Percentiles rank a stretch among this genome's conserved stretches.
phyloP scores from a whole-genome alignment of 2,329 filamentous ascomycete genomes.

The Arthroderma sp. region DNA sequence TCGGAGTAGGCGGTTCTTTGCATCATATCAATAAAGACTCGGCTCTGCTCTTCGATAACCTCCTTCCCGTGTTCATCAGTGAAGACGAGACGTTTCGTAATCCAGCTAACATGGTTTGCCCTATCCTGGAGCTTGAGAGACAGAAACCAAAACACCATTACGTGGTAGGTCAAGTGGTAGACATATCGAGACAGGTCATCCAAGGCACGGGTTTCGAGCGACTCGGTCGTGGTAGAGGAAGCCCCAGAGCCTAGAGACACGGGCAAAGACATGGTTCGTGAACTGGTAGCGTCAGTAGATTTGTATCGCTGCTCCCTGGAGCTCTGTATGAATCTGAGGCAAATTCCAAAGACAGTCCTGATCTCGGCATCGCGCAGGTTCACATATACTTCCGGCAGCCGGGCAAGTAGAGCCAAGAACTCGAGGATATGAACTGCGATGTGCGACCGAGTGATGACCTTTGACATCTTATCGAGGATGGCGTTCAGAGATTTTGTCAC shows the following conservation, averaged over 20 bases:
- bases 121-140: conserved; percentile 75
- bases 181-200: conserved; percentile 88
- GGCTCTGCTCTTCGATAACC: conserved; percentile 76
- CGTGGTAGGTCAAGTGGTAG: conserved; percentile 83
- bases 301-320: conserved; percentile 49
- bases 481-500: conserved; percentile 74
- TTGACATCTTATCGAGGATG: conserved; percentile 84
- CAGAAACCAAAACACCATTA: conserved; percentile 95
- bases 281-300: conserved; percentile 18
- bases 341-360: conserved; percentile 87
- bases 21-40: conserved; percentile 92
- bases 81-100: conserved; percentile 69
- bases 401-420: conserved; percentile 79
- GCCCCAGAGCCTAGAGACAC: conserved; percentile 32
- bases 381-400: conserved; percentile 69
- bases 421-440: conserved; percentile 92
- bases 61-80: conserved; percentile 62
- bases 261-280: conserved; percentile 23
- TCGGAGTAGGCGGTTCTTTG: conserved; percentile 77
- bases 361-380: conserved; percentile 89
- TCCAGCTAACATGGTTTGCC: conserved; percentile 74
- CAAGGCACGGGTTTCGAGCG: conserved; percentile 32
- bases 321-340: conserved; percentile 83
- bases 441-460: conserved; percentile 85
- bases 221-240: conserved; percentile 18